These are phyloP conservation scores for Acacia confusa DNA, from an alignment of 306 rosid genomes.

Conservation along the genomic window DNA sequence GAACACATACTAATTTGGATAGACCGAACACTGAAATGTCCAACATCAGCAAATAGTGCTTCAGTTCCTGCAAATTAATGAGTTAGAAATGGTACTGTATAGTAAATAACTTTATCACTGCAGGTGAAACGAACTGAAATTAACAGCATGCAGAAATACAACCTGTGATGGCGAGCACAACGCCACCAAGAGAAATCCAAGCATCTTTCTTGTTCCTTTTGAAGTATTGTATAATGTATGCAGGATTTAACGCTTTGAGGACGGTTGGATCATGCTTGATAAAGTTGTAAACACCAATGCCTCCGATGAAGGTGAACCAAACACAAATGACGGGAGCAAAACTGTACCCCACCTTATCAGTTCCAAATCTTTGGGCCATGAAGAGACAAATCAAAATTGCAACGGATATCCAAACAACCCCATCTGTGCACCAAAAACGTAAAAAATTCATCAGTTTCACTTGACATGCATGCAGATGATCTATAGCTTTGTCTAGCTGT, in stretches of 20 bases:
- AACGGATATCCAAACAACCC: conserved; percentile 60
- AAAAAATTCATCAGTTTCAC: background rate
- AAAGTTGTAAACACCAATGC: conserved; percentile 68
- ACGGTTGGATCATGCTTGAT: conserved; percentile 61
- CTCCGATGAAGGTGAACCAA: conserved; percentile 68
- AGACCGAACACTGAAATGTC: conserved; percentile 73
- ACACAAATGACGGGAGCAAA: conserved; percentile 73
- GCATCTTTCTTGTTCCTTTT: conserved; percentile 63
- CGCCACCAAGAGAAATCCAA: conserved; percentile 92
- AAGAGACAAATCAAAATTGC: conserved; percentile 56
- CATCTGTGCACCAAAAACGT: conserved; percentile 33
- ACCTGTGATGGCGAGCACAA: conserved; percentile 66
- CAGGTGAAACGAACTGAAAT: background rate
- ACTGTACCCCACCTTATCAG: conserved; percentile 76
- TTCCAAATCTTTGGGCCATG: conserved; percentile 77
- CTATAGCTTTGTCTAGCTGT: too few species aligned
- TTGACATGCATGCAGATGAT: background rate
- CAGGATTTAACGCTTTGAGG: conserved; percentile 67
- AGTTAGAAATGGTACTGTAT: background rate
- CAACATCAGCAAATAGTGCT: conserved; percentile 87
- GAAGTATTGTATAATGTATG: conserved; percentile 59
- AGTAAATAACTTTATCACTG: background rate
- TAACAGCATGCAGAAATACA: background rate
- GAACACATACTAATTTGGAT: conserved; percentile 77
- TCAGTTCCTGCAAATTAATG: conserved; percentile 56